Base-by-base conservation (phyloP, 805 yeast genomes). In the Barnettozyma vustinii region DNA sequence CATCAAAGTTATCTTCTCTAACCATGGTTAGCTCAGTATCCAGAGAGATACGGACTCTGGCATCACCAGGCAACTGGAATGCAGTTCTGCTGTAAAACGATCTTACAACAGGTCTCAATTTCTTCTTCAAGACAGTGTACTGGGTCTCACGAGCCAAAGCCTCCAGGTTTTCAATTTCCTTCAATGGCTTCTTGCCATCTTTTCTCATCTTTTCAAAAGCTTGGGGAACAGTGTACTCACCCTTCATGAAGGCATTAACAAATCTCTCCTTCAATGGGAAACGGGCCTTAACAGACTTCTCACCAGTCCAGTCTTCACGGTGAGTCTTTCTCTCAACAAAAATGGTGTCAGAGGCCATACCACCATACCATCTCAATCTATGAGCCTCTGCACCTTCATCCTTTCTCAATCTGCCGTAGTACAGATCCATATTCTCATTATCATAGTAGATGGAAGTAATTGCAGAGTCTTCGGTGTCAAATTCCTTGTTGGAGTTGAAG, bases 221-320 rank as follows among this genome's bases (percentile, higher is more conserved):
- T 67, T 90, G 94, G 41, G 80, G 77, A 10, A 91, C 96, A 20
- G 97, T 87, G 64, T 78, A 90, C 45, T 80, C 80, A 57, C 99
- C 99, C 33, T 72, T 70, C 71, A 92, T 66, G 66, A 89, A 94
- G 45, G 81, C 80, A 64, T 94, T 94, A 45, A 92, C 90, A 62
- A 89, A 79, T 66, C 85, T 88, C 66, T 94, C 99, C 67, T 91
- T 94, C 56, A 94, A 71, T 19, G 92, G 83, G 69, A 94, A 94
- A 66, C 99, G 80, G 5, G 98, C 98, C 70, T 94, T 94, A 56
- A 94, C 99, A n/a, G 97, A 88, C 70, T 92, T 92, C 68, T 94
- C 99, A 59, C 99, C 99, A 3, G 99, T 94, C 99, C 99, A 92
- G 73, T 94, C 99, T 69, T 94, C 99, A 68, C 99, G 80, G 65